Evolutionary conservation across 2,329 filamentous ascomycete species (phyloP).

Genomic region (Arthroderma sp.): DNA sequence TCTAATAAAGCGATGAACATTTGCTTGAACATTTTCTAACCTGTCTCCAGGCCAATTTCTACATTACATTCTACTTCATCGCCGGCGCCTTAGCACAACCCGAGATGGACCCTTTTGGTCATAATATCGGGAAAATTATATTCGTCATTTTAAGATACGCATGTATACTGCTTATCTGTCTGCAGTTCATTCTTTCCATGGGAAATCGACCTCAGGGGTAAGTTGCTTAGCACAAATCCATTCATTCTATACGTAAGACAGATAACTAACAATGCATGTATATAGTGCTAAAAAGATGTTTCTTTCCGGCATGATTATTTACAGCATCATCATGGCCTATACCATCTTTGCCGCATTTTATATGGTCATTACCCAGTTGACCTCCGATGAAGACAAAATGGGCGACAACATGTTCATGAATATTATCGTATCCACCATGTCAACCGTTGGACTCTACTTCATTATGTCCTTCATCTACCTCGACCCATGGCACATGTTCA

Average conservation of each 20-base stretch:
- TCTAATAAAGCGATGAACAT: not conserved
- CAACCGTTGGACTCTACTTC: constrained; percentile 88
- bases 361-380: constrained; percentile 74
- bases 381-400: constrained; percentile 37
- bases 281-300: constrained; percentile 69
- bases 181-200: constrained; percentile 92
- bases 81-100: constrained; percentile 75
- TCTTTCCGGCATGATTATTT: constrained; percentile 75
- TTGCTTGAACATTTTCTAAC: constrained; percentile 8
- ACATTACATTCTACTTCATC: constrained; percentile 96
- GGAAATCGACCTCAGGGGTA: constrained; percentile 87
- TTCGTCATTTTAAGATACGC: constrained; percentile 78
- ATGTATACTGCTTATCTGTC: constrained; percentile 74
- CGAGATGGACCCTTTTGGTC: constrained; percentile 76
- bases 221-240: constrained; percentile 10
- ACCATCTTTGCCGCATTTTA: constrained; percentile 81
- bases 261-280: not conserved
- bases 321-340: constrained; percentile 88
- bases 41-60: constrained; percentile 66
- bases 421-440: constrained; percentile 76
- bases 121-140: constrained; percentile 69
- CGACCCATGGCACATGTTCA: constrained; percentile 99
- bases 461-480: constrained; percentile 92
- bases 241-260: not conserved
- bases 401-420: constrained; percentile 92